A percentile compares a stretch with the other conserved stretches of the same genome.
Evolutionary conservation across 352 stramenopile genomes (phyloP).

Genomic region (Aphanomyces euteiches): DNA sequence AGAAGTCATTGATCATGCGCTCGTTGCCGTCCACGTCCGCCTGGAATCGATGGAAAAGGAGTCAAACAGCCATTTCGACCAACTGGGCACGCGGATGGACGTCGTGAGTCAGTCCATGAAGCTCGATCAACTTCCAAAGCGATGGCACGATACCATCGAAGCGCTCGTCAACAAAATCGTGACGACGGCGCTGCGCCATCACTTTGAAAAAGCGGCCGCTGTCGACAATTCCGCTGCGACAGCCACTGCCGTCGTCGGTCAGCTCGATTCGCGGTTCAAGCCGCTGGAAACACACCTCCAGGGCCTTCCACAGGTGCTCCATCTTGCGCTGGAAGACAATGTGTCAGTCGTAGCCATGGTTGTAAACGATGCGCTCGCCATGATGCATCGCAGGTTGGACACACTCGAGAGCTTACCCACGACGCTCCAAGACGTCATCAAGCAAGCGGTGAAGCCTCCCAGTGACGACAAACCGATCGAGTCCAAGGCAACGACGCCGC

Average conservation of each 20-base stretch:
- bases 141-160: neutral
- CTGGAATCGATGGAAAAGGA: neutral
- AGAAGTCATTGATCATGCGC: slow-evolving; percentile 1
- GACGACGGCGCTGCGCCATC: neutral
- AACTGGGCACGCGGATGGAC: neutral
- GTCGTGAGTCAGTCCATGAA: neutral
- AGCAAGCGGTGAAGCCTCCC: neutral
- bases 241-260: neutral
- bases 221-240: neutral
- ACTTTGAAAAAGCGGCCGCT: neutral
- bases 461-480: too few relatives aligned
- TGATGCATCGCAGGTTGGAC: slow-evolving; percentile 11
- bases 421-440: neutral
- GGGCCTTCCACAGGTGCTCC: slow-evolving; percentile 6
- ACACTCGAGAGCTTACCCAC: neutral
- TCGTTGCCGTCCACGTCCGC: neutral
- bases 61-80: neutral
- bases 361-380: slow-evolving; percentile 12
- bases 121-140: neutral
- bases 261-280: neutral
- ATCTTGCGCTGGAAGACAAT: slow-evolving; percentile 15
- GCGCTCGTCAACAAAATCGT: neutral
- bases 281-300: neutral
- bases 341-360: slow-evolving; percentile 17
- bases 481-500: neutral